Base-by-base conservation (phyloP, 106 monocot genomes). In the Allium cepa region DNA sequence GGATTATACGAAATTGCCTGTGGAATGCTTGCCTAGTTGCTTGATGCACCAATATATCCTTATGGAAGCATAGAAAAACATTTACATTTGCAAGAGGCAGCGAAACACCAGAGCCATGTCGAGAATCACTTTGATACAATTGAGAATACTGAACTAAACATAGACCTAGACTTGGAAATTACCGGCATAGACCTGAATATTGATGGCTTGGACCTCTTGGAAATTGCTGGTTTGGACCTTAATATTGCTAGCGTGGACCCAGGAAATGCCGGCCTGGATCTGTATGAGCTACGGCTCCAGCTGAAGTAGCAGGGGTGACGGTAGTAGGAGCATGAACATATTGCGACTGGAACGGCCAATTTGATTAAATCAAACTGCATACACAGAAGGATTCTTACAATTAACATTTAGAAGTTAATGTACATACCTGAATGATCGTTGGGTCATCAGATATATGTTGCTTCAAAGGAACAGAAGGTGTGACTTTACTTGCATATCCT, bases 401-500 rank as follows among this genome's bases (percentile, higher is more conserved):
- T 46, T 10, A 8, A 10, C 8, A 61, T 36, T 36, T 28, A 15
- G 16, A 13, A 62, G 51, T 26, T 49, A 26, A 62, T 26, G 45
- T 53, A 57, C 14, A 51, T 80, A 90, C 91, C 85, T 95, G 91
- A 71, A 91, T 88, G 52, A 91, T 95, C 45, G 94, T 87, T 73
- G 94, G 91, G 64, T 95, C 94, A 81, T 82, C 79, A 73, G 81
- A 82, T 65, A 82, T 71, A 3, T 71, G 67, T 64, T 78, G 69
- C 45, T 69, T 56, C 50, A 49, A 11, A 67, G 71, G 81, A 67
- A 48, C 69, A 63, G 87, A 78, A 63, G 87, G 79, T 27, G 80
- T 22, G 85, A 88, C 50, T 88, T 92, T 9, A 92, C 88, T 72
- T 85, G 88, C 63, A 92, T 67, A 74, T 92, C 92, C 92, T 88